Evolutionary conservation across 2,329 filamentous ascomycete genomes (phyloP).

Genomic region (Aspergillus ochraceus): DNA sequence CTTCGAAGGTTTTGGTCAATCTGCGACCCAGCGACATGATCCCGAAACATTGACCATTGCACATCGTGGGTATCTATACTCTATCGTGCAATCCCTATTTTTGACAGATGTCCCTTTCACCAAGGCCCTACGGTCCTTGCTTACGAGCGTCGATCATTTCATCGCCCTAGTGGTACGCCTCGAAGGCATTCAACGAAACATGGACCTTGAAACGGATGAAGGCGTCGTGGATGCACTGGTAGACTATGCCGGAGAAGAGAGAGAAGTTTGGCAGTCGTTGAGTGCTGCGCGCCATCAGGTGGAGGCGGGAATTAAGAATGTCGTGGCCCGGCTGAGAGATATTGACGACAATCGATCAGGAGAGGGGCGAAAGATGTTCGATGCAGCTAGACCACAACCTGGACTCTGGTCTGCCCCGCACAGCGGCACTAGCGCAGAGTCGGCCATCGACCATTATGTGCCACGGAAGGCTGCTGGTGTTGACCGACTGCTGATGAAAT

Average conservation of each 20-base stretch:
- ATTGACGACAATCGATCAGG: constrained; percentile 59
- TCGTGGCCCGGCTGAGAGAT: constrained; percentile 57
- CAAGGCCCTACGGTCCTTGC: constrained; percentile 36
- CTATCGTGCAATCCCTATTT: constrained; percentile 54
- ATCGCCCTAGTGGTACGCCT: constrained; percentile 74
- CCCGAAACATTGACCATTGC: constrained; percentile 81
- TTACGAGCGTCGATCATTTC: constrained; percentile 71
- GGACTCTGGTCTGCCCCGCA: constrained; percentile 28
- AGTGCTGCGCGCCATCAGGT: constrained; percentile 64
- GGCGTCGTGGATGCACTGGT: constrained; percentile 76
- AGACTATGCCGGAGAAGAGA: constrained; percentile 71
- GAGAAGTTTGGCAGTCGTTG: constrained; percentile 65
- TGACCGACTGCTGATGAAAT: constrained; percentile 85
- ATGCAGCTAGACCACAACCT: constrained; percentile 27
- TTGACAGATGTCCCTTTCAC: constrained; percentile 44
- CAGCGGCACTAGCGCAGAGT: constrained; percentile 16
- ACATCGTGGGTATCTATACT: constrained; percentile 73
- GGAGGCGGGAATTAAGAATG: constrained; percentile 64
- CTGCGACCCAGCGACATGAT: constrained; percentile 59
- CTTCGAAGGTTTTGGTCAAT: constrained; percentile 9
- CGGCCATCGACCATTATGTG: constrained; percentile 53
- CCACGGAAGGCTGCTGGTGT: constrained; percentile 75
- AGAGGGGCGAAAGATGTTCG: constrained; percentile 37
- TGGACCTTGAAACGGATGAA: constrained; percentile 79
- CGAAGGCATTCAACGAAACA: constrained; percentile 71